Conservation (phyloP, 2,329 filamentous ascomycete genomes). For the Cladosporium sp. region DNA sequence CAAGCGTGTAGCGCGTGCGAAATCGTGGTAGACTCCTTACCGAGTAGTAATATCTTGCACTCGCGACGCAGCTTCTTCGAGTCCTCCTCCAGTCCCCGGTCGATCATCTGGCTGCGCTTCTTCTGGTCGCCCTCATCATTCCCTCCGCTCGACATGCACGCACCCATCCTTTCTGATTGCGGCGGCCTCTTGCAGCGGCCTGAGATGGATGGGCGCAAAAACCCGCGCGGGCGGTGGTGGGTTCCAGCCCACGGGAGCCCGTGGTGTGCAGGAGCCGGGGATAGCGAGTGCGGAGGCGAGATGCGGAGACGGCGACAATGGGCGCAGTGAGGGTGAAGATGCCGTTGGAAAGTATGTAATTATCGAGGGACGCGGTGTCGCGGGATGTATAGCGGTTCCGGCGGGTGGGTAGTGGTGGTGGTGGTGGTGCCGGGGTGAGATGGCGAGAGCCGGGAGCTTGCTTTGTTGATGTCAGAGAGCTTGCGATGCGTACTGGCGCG, state of each 20-base stretch:
- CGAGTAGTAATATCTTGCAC: slow-evolving; percentile 96
- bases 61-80: slow-evolving; percentile 87
- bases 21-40: slow-evolving; percentile 54
- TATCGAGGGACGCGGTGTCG: slow-evolving; percentile 1
- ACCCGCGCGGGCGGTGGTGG: slow-evolving; percentile 16
- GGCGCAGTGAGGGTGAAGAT: not conserved
- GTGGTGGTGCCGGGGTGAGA: slow-evolving; percentile 1
- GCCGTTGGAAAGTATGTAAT: not conserved
- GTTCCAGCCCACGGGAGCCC: slow-evolving; percentile 10
- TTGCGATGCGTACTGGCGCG: not conserved
- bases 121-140: slow-evolving; percentile 85
- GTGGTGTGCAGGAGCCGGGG: slow-evolving; percentile 8
- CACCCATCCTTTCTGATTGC: slow-evolving; percentile 63
- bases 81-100: slow-evolving; percentile 90
- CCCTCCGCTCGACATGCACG: slow-evolving; percentile 86
- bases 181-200: slow-evolving; percentile 25
- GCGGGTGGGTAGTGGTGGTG: too few species aligned
- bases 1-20: not conserved
- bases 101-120: slow-evolving; percentile 95
- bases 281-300: slow-evolving; percentile 1
- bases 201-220: slow-evolving; percentile 22
- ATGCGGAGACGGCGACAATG: slow-evolving; percentile 5
- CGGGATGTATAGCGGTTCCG: slow-evolving; percentile 1
- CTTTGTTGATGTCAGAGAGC: slow-evolving; percentile 12
- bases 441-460: slow-evolving; percentile 3